These are phyloP conservation scores for Strobilomyces echinocephalus DNA, from an alignment of 768 basidiomycete genomes.

Conservation along the genomic window DNA sequence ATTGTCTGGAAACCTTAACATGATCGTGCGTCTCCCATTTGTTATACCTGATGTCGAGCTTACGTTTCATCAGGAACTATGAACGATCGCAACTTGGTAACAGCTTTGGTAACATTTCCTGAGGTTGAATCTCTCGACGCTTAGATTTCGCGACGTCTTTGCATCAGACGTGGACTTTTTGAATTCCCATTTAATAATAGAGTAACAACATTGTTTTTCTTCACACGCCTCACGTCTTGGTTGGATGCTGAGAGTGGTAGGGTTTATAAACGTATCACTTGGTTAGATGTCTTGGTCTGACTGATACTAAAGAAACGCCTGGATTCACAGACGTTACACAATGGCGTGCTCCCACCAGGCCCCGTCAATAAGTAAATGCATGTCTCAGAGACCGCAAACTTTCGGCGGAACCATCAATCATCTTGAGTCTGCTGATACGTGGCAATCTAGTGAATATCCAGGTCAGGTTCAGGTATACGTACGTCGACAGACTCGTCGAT, in stretches of 20 bases:
- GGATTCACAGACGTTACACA: neutral
- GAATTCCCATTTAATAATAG: slow-evolving; percentile 6
- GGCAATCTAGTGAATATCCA: too few species aligned
- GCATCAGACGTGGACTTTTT: slow-evolving; percentile 22
- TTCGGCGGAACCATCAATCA: too few species aligned
- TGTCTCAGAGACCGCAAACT: too few species aligned
- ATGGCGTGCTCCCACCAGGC: neutral
- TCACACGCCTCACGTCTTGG: neutral
- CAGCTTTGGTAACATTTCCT: neutral
- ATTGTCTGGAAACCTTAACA: slow-evolving; percentile 69
- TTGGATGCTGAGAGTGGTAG: slow-evolving; percentile 3
- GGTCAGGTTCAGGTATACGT: too few species aligned
- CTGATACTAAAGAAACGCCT: neutral
- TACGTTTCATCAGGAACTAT: slow-evolving; percentile 27
- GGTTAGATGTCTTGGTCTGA: neutral
- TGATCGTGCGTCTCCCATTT: slow-evolving; percentile 47
- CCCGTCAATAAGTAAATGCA: too few species aligned
- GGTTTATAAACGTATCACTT: neutral
- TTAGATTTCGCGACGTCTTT: slow-evolving; percentile 6
- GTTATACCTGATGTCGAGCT: neutral
- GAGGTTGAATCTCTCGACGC: slow-evolving; percentile 6
- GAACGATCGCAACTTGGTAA: slow-evolving; percentile 5
- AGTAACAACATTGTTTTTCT: slow-evolving; percentile 8
- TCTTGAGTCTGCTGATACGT: too few species aligned
- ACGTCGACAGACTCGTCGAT: too few species aligned